phyloP scores from a whole-genome alignment of 2,329 filamentous ascomycete genomes.

The Huntiella savannae region DNA sequence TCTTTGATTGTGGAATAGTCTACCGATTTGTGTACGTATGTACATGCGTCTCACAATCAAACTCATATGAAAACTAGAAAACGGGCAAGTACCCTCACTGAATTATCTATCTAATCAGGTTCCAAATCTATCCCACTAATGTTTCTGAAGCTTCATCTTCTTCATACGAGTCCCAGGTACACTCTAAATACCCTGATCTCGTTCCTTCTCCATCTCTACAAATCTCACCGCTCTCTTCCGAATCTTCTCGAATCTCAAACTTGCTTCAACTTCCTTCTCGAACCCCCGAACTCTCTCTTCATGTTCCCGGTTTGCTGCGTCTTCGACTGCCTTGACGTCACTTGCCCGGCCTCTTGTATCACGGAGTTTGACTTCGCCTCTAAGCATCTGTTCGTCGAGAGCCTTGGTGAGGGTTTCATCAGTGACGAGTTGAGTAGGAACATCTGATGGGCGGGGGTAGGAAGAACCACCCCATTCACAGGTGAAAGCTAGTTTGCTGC shows the following conservation, averaged over 20 bases:
- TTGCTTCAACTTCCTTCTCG: slow-evolving; percentile 29
- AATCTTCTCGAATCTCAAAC: slow-evolving; percentile 28
- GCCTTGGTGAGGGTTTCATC: slow-evolving; percentile 22
- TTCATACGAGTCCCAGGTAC: background rate
- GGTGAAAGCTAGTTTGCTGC: slow-evolving; percentile 29
- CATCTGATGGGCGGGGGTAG: background rate
- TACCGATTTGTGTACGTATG: no score
- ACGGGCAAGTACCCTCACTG: no score
- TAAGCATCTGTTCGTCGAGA: slow-evolving; percentile 30
- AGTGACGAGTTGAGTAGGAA: slow-evolving; percentile 12
- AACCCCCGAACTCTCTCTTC: slow-evolving; percentile 23
- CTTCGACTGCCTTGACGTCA: slow-evolving; percentile 1
- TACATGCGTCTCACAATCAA: no score
- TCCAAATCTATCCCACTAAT: no score
- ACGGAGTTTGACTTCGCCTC: slow-evolving; percentile 24
- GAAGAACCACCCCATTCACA: slow-evolving; percentile 39
- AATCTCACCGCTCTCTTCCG: slow-evolving; percentile 27
- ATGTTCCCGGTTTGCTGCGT: slow-evolving; percentile 27
- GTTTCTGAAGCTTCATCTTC: no score
- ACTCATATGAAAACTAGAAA: no score
- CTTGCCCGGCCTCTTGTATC: slow-evolving; percentile 23
- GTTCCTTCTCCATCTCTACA: slow-evolving; percentile 15
- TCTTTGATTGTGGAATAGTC: no score
- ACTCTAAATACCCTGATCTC: slow-evolving; percentile 7
- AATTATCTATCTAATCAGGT: no score